Conservation (phyloP, 345 rosid genomes). For the Salix koriyanagi region DNA sequence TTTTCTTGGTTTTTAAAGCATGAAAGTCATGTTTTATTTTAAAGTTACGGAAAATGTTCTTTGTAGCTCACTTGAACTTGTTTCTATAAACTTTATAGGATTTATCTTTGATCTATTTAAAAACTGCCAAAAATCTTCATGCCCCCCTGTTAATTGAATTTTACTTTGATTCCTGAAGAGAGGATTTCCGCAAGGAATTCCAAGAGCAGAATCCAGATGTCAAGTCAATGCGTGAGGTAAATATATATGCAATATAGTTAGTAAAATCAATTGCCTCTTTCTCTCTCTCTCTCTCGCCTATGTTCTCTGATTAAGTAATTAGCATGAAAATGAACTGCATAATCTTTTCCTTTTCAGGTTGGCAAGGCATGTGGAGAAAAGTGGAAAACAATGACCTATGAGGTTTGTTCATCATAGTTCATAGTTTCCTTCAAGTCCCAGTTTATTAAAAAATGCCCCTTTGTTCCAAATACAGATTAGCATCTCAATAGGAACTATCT, state of each 20-base stretch:
- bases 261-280: background rate
- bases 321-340: constrained; percentile 8
- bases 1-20: background rate
- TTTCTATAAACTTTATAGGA: background rate
- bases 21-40: background rate
- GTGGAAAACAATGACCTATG: constrained; percentile 85
- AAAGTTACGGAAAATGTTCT: background rate
- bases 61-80: background rate
- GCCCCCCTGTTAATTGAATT: background rate
- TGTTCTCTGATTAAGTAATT: background rate
- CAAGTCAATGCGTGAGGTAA: constrained; percentile 89
- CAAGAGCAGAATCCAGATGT: constrained; percentile 81
- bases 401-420: constrained; percentile 42
- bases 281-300: background rate
- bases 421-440: background rate
- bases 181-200: constrained; percentile 82
- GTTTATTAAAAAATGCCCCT: background rate
- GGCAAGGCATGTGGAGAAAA: constrained; percentile 96
- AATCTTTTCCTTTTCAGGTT: constrained; percentile 41
- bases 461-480: background rate
- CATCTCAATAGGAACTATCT: too few species aligned
- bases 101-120: background rate
- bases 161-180: constrained; percentile 40
- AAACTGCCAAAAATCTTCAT: background rate
- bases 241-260: constrained; percentile 8